Percentiles rank a stretch among this genome's conserved stretches.
Evolutionary conservation across 495 filamentous ascomycete species (phyloP).

Genomic region (Aspergillus ostianus): DNA sequence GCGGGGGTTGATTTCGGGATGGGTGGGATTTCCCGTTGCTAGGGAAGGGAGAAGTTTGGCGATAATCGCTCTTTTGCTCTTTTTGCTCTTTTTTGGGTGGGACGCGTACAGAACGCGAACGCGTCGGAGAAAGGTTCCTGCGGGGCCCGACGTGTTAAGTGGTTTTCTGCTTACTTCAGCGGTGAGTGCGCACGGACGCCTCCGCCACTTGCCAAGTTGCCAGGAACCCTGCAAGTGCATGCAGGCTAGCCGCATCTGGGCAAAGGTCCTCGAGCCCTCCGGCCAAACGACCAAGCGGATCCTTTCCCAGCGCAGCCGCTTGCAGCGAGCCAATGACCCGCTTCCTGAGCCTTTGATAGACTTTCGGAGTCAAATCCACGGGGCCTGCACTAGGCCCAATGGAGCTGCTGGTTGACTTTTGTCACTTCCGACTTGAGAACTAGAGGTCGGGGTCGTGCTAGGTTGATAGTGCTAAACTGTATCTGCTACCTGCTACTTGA

Average conservation of each 20-base stretch:
- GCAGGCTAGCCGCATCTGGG: conserved; percentile 15
- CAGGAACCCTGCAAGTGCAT: neutral
- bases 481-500: neutral
- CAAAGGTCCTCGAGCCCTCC: conserved; percentile 18
- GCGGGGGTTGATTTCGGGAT: neutral
- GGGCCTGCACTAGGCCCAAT: neutral
- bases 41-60: neutral
- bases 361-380: conserved; percentile 15
- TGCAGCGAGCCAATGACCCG: conserved; percentile 6
- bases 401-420: too few species aligned
- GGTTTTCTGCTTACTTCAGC: conserved; percentile 28
- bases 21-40: neutral
- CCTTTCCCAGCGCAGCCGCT: conserved; percentile 11
- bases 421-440: too few species aligned
- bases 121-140: conserved; percentile 26
- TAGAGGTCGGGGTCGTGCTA: conserved; percentile 6
- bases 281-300: conserved; percentile 12
- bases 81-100: conserved; percentile 14
- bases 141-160: conserved; percentile 39
- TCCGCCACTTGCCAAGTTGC: neutral
- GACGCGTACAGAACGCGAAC: conserved; percentile 37
- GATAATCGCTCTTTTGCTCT: neutral
- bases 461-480: neutral
- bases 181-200: neutral
- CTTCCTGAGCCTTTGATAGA: neutral